phyloP scores from a whole-genome alignment of 2,329 filamentous ascomycete genomes.

The Cytospora paraplurivora region DNA sequence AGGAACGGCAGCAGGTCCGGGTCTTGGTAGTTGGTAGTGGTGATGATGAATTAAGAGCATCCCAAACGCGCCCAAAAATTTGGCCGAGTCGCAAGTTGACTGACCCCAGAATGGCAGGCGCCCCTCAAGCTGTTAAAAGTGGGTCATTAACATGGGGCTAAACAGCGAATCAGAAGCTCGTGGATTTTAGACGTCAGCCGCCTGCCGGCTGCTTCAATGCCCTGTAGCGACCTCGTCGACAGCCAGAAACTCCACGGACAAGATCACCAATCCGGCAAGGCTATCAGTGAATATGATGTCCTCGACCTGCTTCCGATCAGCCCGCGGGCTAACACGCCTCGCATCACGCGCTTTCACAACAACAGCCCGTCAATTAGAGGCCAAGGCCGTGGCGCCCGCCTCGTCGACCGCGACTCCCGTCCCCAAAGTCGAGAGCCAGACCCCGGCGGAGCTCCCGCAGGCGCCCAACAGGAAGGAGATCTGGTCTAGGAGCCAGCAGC shows the following conservation, averaged over 20 bases:
- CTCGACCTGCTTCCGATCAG: constrained; percentile 43
- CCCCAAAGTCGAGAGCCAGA: constrained; percentile 46
- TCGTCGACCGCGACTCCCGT: constrained; percentile 46
- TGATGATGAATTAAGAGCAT: not conserved
- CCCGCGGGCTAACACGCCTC: constrained; percentile 47
- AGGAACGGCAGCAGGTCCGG: not conserved
- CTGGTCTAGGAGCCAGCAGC: constrained; percentile 86
- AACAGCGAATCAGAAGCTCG: not conserved
- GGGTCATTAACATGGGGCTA: not conserved
- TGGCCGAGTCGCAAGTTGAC: not conserved
- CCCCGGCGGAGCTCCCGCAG: constrained; percentile 62
- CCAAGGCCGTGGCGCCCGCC: constrained; percentile 42
- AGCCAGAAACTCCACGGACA: not conserved
- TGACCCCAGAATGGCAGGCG: not conserved
- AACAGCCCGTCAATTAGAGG: constrained; percentile 51
- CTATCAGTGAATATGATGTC: constrained; percentile 47
- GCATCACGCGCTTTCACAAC: constrained; percentile 51
- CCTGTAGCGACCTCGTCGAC: not conserved
- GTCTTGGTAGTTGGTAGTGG: not conserved
- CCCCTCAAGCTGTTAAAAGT: not conserved
- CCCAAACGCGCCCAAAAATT: not conserved
- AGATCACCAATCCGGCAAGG: constrained; percentile 10
- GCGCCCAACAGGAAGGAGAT: constrained; percentile 80
- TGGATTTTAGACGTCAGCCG: not conserved
- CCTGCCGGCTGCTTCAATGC: not conserved